Evolutionary conservation across 441 rosid species (phyloP).

Genomic region (Brassica balearica): DNA sequence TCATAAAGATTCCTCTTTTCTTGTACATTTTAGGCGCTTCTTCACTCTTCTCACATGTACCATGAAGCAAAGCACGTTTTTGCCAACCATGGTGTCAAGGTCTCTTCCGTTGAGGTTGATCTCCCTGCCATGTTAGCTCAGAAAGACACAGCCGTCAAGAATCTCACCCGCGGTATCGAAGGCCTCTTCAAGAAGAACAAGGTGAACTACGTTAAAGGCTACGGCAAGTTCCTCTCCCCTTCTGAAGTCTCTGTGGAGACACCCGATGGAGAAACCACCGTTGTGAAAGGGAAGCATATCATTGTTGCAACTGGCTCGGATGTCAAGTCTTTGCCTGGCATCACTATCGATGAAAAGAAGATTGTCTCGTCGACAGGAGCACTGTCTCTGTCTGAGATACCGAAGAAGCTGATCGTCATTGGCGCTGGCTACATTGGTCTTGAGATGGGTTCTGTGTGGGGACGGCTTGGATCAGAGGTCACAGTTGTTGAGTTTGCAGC

Average conservation of each 20-base stretch:
- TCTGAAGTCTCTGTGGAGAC: slow-evolving; percentile 89
- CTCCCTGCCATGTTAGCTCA: slow-evolving; percentile 96
- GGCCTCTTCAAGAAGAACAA: slow-evolving; percentile 98
- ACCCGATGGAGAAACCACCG: slow-evolving; percentile 72
- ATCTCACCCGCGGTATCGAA: slow-evolving; percentile 89
- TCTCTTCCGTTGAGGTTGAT: slow-evolving; percentile 91
- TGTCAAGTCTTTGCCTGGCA: slow-evolving; percentile 92
- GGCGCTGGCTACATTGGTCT: slow-evolving; percentile 99
- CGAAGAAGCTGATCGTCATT: slow-evolving; percentile 91
- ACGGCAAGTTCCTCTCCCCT: slow-evolving; percentile 87
- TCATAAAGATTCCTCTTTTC: background rate
- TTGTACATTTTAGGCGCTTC: slow-evolving; percentile 55
- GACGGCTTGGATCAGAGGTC: slow-evolving; percentile 90
- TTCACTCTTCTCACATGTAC: slow-evolving; percentile 98
- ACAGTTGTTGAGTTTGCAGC: slow-evolving; percentile 99
- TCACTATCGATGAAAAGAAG: slow-evolving; percentile 91
- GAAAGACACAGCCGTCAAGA: slow-evolving; percentile 91
- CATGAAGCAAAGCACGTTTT: slow-evolving; percentile 93
- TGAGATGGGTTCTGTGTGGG: slow-evolving; percentile 99
- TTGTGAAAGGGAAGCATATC: slow-evolving; percentile 90
- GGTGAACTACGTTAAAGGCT: slow-evolving; percentile 92
- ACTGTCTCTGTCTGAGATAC: slow-evolving; percentile 70
- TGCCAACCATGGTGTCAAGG: slow-evolving; percentile 87
- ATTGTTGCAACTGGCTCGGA: slow-evolving; percentile 96
- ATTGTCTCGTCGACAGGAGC: slow-evolving; percentile 99